Base-by-base conservation (phyloP, 495 filamentous ascomycete species). In the Annulohypoxylon bovei region DNA sequence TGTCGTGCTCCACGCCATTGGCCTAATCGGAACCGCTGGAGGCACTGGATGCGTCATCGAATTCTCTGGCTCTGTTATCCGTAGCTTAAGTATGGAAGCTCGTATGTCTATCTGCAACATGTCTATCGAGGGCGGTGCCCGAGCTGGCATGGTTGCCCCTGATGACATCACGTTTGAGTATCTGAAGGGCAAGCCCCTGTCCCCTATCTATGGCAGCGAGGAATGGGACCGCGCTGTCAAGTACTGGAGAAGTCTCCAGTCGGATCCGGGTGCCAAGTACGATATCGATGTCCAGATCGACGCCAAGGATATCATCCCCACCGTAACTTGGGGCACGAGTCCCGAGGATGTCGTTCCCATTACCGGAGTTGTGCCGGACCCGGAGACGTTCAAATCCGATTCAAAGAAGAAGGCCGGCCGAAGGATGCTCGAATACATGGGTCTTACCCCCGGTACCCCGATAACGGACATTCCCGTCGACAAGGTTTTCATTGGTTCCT, bases 41-140 rank as follows among this genome's bases (percentile, higher is more conserved):
- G 95, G 95, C 58, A 99, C 89, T 46, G 94, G 94, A 71, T 89
- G 92, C 55, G 95, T 99, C 65, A 97, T 99, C 72, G 95, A 99
- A 83, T 99, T 91, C 86, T 96, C 93, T 72, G 95, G 95, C 55
- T 96, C 93, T 55, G 93, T 94, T 57, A 97, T 99, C 76, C 88
- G 92, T 67, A 81, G 80, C 40, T 84, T 99, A 71, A 97, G 93
- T 81, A 97, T 99, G 88, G 95, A 99, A 78, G 95, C 95, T 37
- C 90, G 95, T 74, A 98, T 99, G 95, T 97, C 93, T 61, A 95
- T 99, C 77, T 98, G 95, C 82, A 99, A 99, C 84, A 99, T 99
- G 95, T 93, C 95, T n/a, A 98, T 98, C 77, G 95, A 99, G 84
- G 95, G 83, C 64, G 95, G 95, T 81, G 95, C 95, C 39, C 87